Evolutionary conservation across 345 rosid species (phyloP), one percentile per base, ranked within the genome.

Genomic region (Anacardium occidentale): DNA sequence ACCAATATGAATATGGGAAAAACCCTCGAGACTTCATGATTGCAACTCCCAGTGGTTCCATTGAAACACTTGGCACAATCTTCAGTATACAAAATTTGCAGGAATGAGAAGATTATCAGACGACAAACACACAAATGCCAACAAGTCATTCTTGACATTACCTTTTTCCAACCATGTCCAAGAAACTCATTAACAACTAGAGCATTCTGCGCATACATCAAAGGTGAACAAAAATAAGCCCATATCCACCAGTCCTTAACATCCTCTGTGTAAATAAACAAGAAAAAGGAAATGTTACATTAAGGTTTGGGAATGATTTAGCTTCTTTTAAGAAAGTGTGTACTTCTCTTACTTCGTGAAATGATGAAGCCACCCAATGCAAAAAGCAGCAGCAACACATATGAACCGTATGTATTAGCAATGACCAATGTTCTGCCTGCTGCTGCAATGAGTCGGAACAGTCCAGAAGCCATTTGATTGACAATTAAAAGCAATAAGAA

Each of bases 191-290:
- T 94, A 42, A 81, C 89, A 59, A 80, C 52, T 1, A 91, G 72
- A 1, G 90, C 98, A 34, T 85, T 90, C 63, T 91, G 97, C 52
- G 85, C 94, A 57, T 94, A 94, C 97, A 87, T 91, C 54, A 94
- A 29, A 22, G 98, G 96, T 11, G 98, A 91, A 64, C 69, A 21
- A 96, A 96, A 94, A 75, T 80, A 94, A 61, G 83, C 97, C 98
- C 97, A 91, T 55, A 86, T 81, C 98, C 96, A 90, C 98, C 97
- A 90, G 66, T 85, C 85, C 79, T 91, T 91, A 9, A 94, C 75
- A 57, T 89, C 74, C 8, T 90, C 98, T 93, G 84, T 66, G 29
- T 64, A 24, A 50, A 22, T n/a, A 71, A 68, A 25, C n/a, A 25
- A 68, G 44, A 48, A 50, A 12, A 22, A 10, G 47, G 25, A 22